Conservation (phyloP, 2,329 filamentous ascomycete genomes). For the Claviceps capensis region DNA sequence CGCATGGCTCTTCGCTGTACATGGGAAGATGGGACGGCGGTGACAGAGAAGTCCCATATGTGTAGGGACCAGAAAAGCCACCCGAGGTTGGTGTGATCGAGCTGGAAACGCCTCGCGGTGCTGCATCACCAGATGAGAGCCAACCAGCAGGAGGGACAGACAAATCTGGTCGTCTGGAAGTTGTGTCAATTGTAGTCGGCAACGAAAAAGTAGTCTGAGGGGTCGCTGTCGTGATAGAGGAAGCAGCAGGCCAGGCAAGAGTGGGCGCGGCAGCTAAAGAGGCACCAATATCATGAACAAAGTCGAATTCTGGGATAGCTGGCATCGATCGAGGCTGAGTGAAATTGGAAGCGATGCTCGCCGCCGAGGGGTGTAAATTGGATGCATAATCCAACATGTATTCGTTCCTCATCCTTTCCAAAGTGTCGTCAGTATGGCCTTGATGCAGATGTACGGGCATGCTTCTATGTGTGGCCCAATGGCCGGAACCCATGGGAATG, state of each 20-base stretch:
- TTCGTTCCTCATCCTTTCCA: slow-evolving; percentile 9
- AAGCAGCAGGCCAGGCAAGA: slow-evolving; percentile 21
- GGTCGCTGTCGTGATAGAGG: slow-evolving; percentile 31
- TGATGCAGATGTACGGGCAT: slow-evolving; percentile 5
- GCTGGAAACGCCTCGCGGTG: slow-evolving; percentile 9
- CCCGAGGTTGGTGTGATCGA: slow-evolving; percentile 10
- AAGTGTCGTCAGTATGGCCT: slow-evolving; percentile 10
- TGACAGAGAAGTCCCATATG: slow-evolving; percentile 14
- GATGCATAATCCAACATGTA: slow-evolving; percentile 12
- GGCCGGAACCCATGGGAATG: slow-evolving; percentile 7
- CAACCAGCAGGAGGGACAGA: slow-evolving; percentile 16
- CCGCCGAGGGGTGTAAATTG: slow-evolving; percentile 8
- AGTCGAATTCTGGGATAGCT: slow-evolving; percentile 11
- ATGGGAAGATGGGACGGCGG: slow-evolving; percentile 19
- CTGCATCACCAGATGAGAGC: slow-evolving; percentile 17
- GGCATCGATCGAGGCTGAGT: slow-evolving; percentile 12
- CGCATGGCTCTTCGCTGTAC: slow-evolving; percentile 16
- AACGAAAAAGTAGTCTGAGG: slow-evolving; percentile 35
- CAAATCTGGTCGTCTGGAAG: slow-evolving; percentile 19
- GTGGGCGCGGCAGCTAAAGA: slow-evolving; percentile 10
- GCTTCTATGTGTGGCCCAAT: slow-evolving; percentile 12
- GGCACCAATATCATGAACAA: slow-evolving; percentile 10
- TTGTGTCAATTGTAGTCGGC: slow-evolving; percentile 11
- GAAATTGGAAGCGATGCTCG: slow-evolving; percentile 9
- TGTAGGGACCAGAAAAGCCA: slow-evolving; percentile 17